These are phyloP conservation scores for Xerocomellus chrysenteron DNA, from an alignment of 768 basidiomycete species.

Conservation along the genomic window DNA sequence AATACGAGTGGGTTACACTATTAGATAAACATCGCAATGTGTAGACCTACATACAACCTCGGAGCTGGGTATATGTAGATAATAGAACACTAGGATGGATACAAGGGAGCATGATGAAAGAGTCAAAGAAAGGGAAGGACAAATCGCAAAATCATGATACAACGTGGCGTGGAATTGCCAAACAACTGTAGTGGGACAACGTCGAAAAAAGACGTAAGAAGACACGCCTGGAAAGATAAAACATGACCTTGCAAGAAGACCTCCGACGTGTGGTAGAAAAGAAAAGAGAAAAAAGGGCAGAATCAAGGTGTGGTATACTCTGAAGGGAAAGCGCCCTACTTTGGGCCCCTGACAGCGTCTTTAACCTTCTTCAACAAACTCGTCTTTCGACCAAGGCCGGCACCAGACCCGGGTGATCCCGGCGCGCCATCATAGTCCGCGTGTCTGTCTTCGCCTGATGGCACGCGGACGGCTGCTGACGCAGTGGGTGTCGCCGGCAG, in stretches of 20 bases:
- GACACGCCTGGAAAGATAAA: neutral
- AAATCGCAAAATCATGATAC: slow-evolving; percentile 10
- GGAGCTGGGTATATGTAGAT: slow-evolving; percentile 34
- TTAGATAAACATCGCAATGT: slow-evolving; percentile 27
- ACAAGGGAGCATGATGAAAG: slow-evolving; percentile 30
- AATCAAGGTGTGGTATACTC: slow-evolving; percentile 6
- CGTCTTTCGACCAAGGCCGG: slow-evolving; percentile 64
- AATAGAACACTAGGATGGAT: slow-evolving; percentile 31
- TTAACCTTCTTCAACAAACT: slow-evolving; percentile 81
- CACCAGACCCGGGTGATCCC: slow-evolving; percentile 37
- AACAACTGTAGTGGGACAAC: neutral
- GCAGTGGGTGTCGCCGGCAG: slow-evolving; percentile 44
- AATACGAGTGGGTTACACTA: slow-evolving; percentile 30
- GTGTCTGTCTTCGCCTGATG: slow-evolving; percentile 30
- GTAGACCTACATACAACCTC: slow-evolving; percentile 37
- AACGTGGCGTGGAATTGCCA: slow-evolving; percentile 6
- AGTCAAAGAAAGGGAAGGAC: neutral
- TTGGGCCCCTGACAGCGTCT: slow-evolving; percentile 62
- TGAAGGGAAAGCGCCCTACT: slow-evolving; percentile 25
- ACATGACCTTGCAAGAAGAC: slow-evolving; percentile 4
- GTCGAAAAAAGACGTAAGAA: neutral
- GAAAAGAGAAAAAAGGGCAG: slow-evolving; percentile 5
- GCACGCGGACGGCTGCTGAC: slow-evolving; percentile 21
- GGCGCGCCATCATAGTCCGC: slow-evolving; percentile 52
- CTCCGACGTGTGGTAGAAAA: slow-evolving; percentile 4